Evolutionary conservation across 2,329 filamentous ascomycete species (phyloP).

Genomic region (Gyromitra esculenta): DNA sequence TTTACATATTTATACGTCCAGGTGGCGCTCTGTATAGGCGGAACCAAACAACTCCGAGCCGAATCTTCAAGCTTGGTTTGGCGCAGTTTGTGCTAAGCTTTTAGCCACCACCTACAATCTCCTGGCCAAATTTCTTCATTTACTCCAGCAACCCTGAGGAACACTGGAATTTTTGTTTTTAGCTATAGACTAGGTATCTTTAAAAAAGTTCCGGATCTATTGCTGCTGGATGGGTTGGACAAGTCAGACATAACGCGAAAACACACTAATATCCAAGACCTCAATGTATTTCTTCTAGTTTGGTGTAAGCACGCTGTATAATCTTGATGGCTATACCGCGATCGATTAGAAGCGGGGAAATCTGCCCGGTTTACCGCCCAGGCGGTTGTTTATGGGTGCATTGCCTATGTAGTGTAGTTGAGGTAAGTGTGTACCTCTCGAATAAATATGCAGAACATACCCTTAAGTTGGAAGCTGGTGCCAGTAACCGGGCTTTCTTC

Average conservation of each 20-base stretch:
- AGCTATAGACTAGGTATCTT: not conserved
- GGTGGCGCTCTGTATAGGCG: not conserved
- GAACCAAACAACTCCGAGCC: not conserved
- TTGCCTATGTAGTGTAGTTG: conserved; percentile 20
- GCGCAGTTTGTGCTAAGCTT: not conserved
- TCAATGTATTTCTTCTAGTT: not conserved
- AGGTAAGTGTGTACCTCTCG: not conserved
- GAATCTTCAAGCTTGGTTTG: not conserved
- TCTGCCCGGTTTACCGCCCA: conserved; percentile 25
- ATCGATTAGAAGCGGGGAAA: conserved; percentile 20
- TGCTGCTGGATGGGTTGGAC: not conserved
- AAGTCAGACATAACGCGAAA: not conserved
- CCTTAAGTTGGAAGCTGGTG: conserved; percentile 28
- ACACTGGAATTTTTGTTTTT: not conserved
- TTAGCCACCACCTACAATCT: not conserved
- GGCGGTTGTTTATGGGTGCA: conserved; percentile 16
- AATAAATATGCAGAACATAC: not conserved
- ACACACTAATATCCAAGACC: not conserved
- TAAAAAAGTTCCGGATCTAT: not conserved
- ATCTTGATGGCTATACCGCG: not conserved
- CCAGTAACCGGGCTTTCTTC: conserved; percentile 37
- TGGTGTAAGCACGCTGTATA: not conserved
- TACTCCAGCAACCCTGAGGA: not conserved
- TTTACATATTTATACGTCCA: not conserved
- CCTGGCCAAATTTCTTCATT: not conserved